Evolutionary conservation across 352 stramenopile species (phyloP).

Genomic region (Phytophthora tubulina): DNA sequence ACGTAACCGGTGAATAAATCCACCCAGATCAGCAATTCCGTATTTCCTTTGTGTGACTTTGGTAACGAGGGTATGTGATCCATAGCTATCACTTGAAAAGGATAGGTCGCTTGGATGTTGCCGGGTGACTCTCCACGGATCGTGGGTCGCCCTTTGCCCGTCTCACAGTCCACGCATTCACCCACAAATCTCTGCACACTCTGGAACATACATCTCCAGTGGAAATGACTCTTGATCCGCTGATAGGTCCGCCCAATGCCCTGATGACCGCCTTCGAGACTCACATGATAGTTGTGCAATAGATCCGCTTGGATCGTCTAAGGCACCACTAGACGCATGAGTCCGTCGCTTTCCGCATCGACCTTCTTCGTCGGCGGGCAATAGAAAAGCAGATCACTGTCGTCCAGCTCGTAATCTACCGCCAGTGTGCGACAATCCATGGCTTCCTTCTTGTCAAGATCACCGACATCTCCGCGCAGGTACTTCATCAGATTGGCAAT

Average conservation of each 20-base stretch:
- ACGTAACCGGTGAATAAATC: neutral
- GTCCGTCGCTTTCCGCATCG: neutral
- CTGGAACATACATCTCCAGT: conserved; percentile 4
- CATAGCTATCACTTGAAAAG: conserved; percentile 44
- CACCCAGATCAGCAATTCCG: conserved; percentile 28
- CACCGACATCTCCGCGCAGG: neutral
- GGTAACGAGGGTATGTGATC: conserved; percentile 44
- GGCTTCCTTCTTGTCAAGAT: neutral
- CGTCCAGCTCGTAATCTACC: conserved; percentile 11
- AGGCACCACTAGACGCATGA: neutral
- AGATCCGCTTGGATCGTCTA: conserved; percentile 1
- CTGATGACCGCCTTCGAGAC: conserved; percentile 9
- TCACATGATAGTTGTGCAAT: conserved; percentile 1
- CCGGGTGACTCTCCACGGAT: conserved; percentile 18
- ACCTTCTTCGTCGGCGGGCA: neutral
- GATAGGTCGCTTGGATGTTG: conserved; percentile 17
- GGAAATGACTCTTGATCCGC: neutral
- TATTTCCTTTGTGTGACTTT: conserved; percentile 34
- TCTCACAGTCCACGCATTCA: conserved; percentile 12
- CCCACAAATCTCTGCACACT: conserved; percentile 10
- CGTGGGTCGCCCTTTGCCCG: neutral
- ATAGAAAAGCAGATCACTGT: conserved; percentile 2
- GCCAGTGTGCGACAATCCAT: neutral
- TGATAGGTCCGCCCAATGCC: conserved; percentile 2
- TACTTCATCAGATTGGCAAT: neutral